These are phyloP conservation scores for Camelina sativa DNA, from an alignment of 345 rosid species.

Conservation along the genomic window DNA sequence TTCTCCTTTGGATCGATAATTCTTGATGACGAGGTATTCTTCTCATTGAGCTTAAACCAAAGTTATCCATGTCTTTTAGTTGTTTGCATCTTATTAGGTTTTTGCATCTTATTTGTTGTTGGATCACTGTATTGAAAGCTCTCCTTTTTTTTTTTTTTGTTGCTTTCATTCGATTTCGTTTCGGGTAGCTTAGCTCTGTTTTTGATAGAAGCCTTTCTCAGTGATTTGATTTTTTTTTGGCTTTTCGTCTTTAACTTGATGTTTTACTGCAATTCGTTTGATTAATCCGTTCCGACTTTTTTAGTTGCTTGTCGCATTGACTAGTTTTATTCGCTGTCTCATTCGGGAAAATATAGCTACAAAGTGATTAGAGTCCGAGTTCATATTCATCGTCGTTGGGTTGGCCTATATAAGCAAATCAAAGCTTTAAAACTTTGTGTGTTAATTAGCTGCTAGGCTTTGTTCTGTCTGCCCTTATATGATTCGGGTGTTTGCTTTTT, in stretches of 20 bases:
- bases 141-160: neutral
- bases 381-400: neutral
- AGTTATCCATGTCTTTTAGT: conserved; percentile 9
- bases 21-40: conserved; percentile 24
- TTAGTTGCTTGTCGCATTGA: neutral
- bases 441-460: neutral
- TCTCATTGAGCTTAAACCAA: conserved; percentile 6
- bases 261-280: neutral
- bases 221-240: conserved; percentile 2
- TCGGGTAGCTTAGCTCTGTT: neutral
- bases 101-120: conserved; percentile 9
- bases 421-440: neutral
- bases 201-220: neutral
- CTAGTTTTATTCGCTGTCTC: neutral
- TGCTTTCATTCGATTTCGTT: neutral
- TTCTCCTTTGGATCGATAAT: conserved; percentile 24
- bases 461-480: neutral
- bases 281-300: neutral
- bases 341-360: neutral
- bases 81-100: conserved; percentile 6
- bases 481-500: conserved; percentile 7
- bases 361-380: neutral
- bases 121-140: conserved; percentile 8
- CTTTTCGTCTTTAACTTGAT: neutral
- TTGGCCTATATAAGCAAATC: neutral